A percentile compares a stretch with the other conserved stretches of the same genome.
Conservation (phyloP, 2,329 filamentous ascomycete genomes). For the Neofusicoccum parvum region DNA sequence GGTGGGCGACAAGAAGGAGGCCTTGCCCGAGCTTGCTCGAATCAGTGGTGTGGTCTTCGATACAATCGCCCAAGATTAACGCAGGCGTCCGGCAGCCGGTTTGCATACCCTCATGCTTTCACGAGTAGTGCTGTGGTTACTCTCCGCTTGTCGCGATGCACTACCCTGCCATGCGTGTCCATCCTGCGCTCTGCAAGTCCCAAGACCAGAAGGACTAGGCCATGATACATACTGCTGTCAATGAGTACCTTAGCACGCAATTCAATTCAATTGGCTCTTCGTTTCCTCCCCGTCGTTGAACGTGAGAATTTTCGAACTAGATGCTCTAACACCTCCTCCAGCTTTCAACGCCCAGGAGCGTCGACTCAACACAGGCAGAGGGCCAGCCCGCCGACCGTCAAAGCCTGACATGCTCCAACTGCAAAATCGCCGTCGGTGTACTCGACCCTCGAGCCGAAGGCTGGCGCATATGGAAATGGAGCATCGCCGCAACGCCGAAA, state of each 20-base stretch:
- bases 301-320: neutral
- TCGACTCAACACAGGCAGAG: neutral
- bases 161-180: conserved; percentile 1
- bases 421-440: conserved; percentile 39
- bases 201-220: conserved; percentile 8
- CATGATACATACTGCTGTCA: conserved; percentile 4
- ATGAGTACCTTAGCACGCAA: conserved; percentile 19
- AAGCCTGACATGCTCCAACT: conserved; percentile 42
- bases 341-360: neutral
- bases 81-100: neutral
- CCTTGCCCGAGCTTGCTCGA: conserved; percentile 37
- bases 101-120: conserved; percentile 3
- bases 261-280: neutral
- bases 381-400: neutral
- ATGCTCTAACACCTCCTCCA: conserved; percentile 9
- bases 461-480: conserved; percentile 55
- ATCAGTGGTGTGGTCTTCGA: conserved; percentile 55
- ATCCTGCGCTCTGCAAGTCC: neutral
- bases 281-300: neutral
- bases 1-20: conserved; percentile 61
- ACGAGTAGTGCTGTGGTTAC: neutral
- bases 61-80: conserved; percentile 61
- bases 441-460: conserved; percentile 49
- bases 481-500: conserved; percentile 35
- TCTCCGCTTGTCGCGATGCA: neutral